Evolutionary conservation across 169 alveolate genomes (phyloP).

Genomic region (Babesia bigemina): DNA sequence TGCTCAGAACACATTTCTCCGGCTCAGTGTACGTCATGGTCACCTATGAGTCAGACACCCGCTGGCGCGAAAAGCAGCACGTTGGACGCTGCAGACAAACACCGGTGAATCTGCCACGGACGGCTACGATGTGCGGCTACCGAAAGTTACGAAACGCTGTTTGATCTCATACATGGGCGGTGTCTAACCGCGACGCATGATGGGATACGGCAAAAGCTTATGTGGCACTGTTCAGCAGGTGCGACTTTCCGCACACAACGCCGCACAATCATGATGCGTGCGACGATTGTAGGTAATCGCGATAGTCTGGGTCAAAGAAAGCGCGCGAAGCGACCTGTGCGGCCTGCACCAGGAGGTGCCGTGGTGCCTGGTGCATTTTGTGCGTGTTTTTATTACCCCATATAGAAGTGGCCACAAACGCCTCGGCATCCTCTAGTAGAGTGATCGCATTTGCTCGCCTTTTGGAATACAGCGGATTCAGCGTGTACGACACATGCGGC

Average conservation of each 20-base stretch:
- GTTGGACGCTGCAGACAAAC: no score
- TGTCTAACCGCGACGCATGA: no score
- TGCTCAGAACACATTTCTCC: background rate
- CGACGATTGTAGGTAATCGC: slow-evolving; percentile 31
- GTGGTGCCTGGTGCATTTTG: slow-evolving; percentile 28
- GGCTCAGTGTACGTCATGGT: slow-evolving; percentile 25
- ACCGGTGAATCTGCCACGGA: no score
- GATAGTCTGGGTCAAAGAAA: slow-evolving; percentile 66
- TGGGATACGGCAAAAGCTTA: no score
- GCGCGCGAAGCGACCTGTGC: slow-evolving; percentile 67
- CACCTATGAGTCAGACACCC: slow-evolving; percentile 9
- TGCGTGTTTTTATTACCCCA: slow-evolving; percentile 26
- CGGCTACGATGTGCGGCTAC: no score
- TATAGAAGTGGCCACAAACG: slow-evolving; percentile 33
- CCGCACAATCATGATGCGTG: slow-evolving; percentile 2
- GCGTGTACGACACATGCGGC: slow-evolving; percentile 39
- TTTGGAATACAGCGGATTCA: slow-evolving; percentile 28
- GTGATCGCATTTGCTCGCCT: slow-evolving; percentile 9
- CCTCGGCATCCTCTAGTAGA: slow-evolving; percentile 64
- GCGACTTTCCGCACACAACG: no score
- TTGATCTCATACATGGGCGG: no score
- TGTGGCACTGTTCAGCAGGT: no score
- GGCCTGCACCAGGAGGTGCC: slow-evolving; percentile 52
- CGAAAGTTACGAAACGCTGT: no score
- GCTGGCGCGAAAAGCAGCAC: background rate